phyloP scores from a whole-genome alignment of 139 green algal genomes.

The Chlamydomonas sphaeroides region DNA sequence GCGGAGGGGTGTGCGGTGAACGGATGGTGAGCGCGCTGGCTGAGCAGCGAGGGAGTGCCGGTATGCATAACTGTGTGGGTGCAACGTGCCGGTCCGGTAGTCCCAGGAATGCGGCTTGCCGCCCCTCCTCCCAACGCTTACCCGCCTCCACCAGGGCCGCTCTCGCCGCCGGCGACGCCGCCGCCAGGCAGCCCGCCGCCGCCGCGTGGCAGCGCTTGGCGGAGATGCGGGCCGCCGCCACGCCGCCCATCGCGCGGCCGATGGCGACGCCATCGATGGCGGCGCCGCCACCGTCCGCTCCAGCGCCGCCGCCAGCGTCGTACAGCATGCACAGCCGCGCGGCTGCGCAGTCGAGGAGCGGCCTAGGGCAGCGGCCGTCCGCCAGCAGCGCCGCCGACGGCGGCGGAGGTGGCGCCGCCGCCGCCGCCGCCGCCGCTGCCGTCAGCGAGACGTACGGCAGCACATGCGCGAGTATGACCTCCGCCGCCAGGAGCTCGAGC shows the following conservation, averaged over 20 bases:
- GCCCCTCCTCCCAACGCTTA: not conserved
- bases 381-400: not conserved
- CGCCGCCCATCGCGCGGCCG: not conserved
- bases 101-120: not conserved
- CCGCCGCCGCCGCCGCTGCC: not conserved
- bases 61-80: not conserved
- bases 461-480: conserved; percentile 13
- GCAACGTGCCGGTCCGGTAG: not conserved
- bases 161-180: not conserved
- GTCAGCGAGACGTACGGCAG: not conserved
- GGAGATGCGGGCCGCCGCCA: not conserved
- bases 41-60: not conserved
- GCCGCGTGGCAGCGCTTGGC: not conserved
- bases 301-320: not conserved
- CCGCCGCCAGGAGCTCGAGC: not conserved
- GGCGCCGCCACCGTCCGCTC: not conserved
- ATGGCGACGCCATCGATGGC: not conserved
- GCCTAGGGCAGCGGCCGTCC: too few relatives aligned
- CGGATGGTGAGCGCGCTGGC: too few relatives aligned
- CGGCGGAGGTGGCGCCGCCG: not conserved
- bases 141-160: conserved; percentile 14
- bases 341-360: too few relatives aligned
- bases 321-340: not conserved
- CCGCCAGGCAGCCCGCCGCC: not conserved
- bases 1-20: too few relatives aligned